Percentiles rank a stretch among this genome's conserved stretches.
Evolutionary conservation across 768 basidiomycete species (phyloP).

Genomic region (Russula dissimulans): DNA sequence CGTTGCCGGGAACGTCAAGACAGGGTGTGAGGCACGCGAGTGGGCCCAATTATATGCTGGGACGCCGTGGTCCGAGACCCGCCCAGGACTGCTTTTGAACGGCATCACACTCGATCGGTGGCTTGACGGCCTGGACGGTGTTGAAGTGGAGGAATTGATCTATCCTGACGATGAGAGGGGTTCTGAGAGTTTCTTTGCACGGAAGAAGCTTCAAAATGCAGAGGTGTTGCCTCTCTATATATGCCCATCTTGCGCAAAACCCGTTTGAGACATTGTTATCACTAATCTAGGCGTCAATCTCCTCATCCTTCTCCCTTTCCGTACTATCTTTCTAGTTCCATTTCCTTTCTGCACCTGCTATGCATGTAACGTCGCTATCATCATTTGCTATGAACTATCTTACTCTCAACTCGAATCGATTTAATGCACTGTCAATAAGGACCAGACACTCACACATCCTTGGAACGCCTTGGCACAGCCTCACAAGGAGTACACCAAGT

Average conservation of each 20-base stretch:
- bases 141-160: slow-evolving; percentile 10
- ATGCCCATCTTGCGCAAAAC: slow-evolving; percentile 1
- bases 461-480: too few relatives aligned
- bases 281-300: not conserved
- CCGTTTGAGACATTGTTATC: not conserved
- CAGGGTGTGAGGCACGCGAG: slow-evolving; percentile 4
- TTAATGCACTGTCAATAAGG: too few relatives aligned
- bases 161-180: slow-evolving; percentile 9
- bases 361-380: too few relatives aligned
- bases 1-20: slow-evolving; percentile 4
- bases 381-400: too few relatives aligned
- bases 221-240: not conserved
- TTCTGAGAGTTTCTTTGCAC: not conserved
- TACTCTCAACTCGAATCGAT: too few relatives aligned
- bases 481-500: too few relatives aligned
- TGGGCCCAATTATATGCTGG: not conserved
- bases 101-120: slow-evolving; percentile 6
- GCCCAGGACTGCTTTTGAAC: not conserved
- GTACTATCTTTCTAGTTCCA: not conserved
- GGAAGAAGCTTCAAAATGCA: not conserved
- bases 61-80: not conserved
- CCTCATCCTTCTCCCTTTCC: too few relatives aligned
- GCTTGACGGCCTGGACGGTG: slow-evolving; percentile 7
- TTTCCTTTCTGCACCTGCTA: not conserved
- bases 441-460: too few relatives aligned